Evolutionary conservation across 176 grass and related monocot species (phyloP), one percentile per base, ranked within the genome.

Genomic region (Elymus sibiricus): DNA sequence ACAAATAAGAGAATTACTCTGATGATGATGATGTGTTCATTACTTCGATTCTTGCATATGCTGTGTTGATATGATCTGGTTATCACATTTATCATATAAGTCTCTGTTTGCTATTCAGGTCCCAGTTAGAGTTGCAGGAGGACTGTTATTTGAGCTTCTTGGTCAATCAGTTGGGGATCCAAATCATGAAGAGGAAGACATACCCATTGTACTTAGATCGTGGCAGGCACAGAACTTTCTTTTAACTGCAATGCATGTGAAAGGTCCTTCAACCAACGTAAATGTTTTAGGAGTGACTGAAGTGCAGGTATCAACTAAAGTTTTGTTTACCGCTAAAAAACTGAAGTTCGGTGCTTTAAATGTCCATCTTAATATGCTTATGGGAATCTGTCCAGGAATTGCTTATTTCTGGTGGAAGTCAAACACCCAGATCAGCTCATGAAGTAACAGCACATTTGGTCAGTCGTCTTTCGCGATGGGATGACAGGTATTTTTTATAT

Each of bases 221-320:
- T 99, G 97, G 97, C 94, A 96, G 90, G 87, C 94, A 56, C 92
- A 95, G 40, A 94, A 99, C 40, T 99, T 93, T 87, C 84, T 99
- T 58, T 77, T 99, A 51, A 95, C 94, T 81, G 79, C 88, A 86
- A 85, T 99, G 90, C 97, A 96, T 90, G 87, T 99, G 19, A 99
- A 99, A 94, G 97, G 97, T 39, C 84, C 75, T 82, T 84, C 94
- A 53, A 81, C 90, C 1, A 94, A 87, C 79, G 77, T 96, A 62
- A 99, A 99, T 88, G 92, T 99, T 83, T 85, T 99, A 87, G 94
- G 97, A 56, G 88, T 99, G 79, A 99, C 97, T 94, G 97, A 99
- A 94, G 94, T 99, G 37, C 92, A 96, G 94, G 94, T 99, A 96
- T 17, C 12, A 84, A 51, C 39, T 71, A 35, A 9, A 22, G 55